Evolutionary conservation across 805 yeast species (phyloP).

Genomic region (Kodamaea sagamina): DNA sequence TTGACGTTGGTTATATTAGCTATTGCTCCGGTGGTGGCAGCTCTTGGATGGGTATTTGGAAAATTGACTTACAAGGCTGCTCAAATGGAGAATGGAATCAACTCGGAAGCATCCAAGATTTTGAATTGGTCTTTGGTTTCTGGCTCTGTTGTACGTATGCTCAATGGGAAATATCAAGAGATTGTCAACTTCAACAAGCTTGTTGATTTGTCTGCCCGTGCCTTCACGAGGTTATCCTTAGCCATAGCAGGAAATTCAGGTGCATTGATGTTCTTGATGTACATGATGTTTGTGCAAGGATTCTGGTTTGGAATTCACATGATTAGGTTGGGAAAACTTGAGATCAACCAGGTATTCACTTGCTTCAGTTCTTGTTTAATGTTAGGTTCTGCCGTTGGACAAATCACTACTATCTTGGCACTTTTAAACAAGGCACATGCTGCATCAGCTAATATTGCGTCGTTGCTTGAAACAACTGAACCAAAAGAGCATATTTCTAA

Average conservation of each 20-base stretch:
- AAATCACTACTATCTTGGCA: constrained; percentile 57
- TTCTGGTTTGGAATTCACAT: constrained; percentile 86
- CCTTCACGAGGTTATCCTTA: constrained; percentile 47
- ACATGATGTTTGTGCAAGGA: constrained; percentile 84
- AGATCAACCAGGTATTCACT: constrained; percentile 69
- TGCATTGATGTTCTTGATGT: constrained; percentile 53
- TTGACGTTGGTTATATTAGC: constrained; percentile 77
- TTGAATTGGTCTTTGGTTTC: constrained; percentile 71
- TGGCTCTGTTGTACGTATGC: constrained; percentile 59
- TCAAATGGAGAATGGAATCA: constrained; percentile 54
- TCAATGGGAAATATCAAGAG: constrained; percentile 60
- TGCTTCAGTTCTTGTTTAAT: constrained; percentile 81
- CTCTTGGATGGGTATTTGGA: constrained; percentile 53
- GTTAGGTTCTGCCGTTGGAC: constrained; percentile 62
- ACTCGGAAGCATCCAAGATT: constrained; percentile 58
- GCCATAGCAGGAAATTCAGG: constrained; percentile 59
- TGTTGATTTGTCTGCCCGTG: constrained; percentile 35
- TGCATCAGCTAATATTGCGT: constrained; percentile 55
- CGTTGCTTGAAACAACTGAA: constrained; percentile 23
- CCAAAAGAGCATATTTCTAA: constrained; percentile 2
- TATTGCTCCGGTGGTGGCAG: constrained; percentile 65
- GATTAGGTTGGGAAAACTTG: constrained; percentile 51
- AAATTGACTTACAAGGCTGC: constrained; percentile 51
- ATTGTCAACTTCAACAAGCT: constrained; percentile 40
- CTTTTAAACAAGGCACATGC: constrained; percentile 71